Evolutionary conservation across 2,329 filamentous ascomycete genomes (phyloP).

Genomic region (Pseudogymnoascus sp.): DNA sequence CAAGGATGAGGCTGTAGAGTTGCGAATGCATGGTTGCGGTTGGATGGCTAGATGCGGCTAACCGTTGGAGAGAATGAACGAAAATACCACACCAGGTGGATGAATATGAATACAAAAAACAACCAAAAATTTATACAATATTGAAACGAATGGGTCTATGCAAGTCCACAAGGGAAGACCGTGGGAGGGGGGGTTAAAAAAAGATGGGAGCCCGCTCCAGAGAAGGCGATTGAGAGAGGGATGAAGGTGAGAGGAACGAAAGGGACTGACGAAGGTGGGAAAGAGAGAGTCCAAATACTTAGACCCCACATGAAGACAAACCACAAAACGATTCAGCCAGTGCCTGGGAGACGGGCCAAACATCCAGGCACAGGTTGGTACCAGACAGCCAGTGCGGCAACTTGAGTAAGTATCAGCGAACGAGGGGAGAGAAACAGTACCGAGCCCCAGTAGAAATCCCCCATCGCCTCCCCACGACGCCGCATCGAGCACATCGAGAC

Average conservation of each 20-base stretch:
- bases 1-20: background rate
- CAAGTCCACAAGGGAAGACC: constrained; percentile 2
- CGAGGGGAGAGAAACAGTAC: background rate
- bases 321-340: background rate
- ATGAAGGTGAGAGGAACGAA: background rate
- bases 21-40: background rate
- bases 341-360: background rate
- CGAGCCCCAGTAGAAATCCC: background rate
- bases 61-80: background rate
- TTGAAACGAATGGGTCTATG: background rate
- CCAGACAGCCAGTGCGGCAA: background rate
- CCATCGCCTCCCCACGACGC: background rate
- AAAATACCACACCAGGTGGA: constrained; percentile 3
- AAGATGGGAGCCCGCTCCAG: constrained; percentile 1
- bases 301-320: constrained; percentile 3
- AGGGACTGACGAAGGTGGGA: background rate
- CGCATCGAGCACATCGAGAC: constrained; percentile 3
- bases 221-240: constrained; percentile 1
- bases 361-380: background rate
- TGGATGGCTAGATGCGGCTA: background rate
- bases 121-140: constrained; percentile 6
- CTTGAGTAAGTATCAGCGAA: constrained; percentile 4
- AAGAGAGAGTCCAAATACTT: constrained; percentile 2
- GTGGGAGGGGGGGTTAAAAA: background rate
- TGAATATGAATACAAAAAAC: background rate